Base-by-base conservation (phyloP, 257 asterid genomes). In the Ajuga chamaepitys region DNA sequence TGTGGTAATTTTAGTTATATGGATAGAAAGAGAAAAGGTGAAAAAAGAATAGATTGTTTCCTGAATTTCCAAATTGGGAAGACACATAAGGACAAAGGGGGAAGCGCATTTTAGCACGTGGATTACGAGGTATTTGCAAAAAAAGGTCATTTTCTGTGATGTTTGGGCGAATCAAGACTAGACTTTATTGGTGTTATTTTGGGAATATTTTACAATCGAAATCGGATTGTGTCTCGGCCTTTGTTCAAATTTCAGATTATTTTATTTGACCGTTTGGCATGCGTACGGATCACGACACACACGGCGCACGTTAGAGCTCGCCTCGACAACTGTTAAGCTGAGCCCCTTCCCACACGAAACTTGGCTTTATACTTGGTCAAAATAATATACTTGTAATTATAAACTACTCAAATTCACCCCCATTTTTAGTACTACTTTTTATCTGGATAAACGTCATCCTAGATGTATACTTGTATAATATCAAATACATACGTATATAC, bases 31-130 rank as follows among this genome's bases (percentile, higher is more conserved):
- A n/a, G n/a, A n/a, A n/a, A n/a, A n/a, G n/a, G n/a, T n/a, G n/a
- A n/a, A n/a, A n/a, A n/a, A n/a, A n/a, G n/a, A n/a, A n/a, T n/a
- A n/a, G n/a, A n/a, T n/a, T n/a, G n/a, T n/a, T n/a, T n/a, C n/a
- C n/a, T n/a, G n/a, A n/a, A n/a, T n/a, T n/a, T n/a, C n/a, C n/a
- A 28, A 28, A 5, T 28, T 21, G 14, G 40, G 24, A 25, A 4
- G 38, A 8, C 0, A 58, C 64, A 56, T 52, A 12, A 47, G 63
- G 80, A 76, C 62, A 71, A n/a, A 76, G 62, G 57, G 66, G 3
- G 50, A 20, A 67, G 87, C 84, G 85, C 79, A 81, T 45, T 77
- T 81, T 79, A 83, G 82, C 78, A 80, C 83, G 80, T 67, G 82
- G 75, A 70, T 77, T 71, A 76, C 88, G 84, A 85, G 81, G 87